Base-by-base conservation (phyloP, 169 alveolate species). In the Toxoplasma gondii region DNA sequence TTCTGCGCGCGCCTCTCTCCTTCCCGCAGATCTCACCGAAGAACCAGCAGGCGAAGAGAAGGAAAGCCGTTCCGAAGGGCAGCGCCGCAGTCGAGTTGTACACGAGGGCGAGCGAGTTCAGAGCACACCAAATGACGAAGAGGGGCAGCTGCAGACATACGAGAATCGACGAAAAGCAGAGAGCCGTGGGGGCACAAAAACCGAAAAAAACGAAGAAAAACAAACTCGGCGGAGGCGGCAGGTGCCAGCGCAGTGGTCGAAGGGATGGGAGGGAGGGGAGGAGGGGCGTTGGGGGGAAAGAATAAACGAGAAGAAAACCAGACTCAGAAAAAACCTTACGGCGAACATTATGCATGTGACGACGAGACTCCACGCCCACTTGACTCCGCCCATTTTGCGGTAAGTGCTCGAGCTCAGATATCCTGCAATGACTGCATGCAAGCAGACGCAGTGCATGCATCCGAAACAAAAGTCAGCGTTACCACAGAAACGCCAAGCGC, bases 361-460 rank as follows among this genome's bases (percentile, higher is more conserved):
- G 41, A 92, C 84, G 64, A 92, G 86, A 41, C 83, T 92, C 95
- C 95, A 92, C 44, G 95, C 78, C 95, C 95, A 92, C 39, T 83
- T 82, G 44, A 45, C 64, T 44, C 95, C 95, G 34, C 95, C 95
- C 67, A 92, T 69, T 53, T 86, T 83, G 78, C 83, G 43, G 41
- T 92, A 92, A 41, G 86, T 44, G 69, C 69, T 83, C 12, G 91
- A 90, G 24, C 92, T 80, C 36, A 92, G 36, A 49, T 53, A 92
- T 24, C 95, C 95, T 31, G 88, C 91, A n/a, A 70, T 39, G 31
- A 90, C 93, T 90, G 92, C 92, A 44, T 10, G 24, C 43, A 49
- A 12, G 7, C 38, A 44, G 31, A 82, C 69, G 64, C 88, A 38
- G 43, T 22, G 49, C 43, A 80, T 24, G 34, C n/a, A 39, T 45